phyloP scores from a whole-genome alignment of 2,329 filamentous ascomycete genomes.

The Myriosclerotinia scirpicola region DNA sequence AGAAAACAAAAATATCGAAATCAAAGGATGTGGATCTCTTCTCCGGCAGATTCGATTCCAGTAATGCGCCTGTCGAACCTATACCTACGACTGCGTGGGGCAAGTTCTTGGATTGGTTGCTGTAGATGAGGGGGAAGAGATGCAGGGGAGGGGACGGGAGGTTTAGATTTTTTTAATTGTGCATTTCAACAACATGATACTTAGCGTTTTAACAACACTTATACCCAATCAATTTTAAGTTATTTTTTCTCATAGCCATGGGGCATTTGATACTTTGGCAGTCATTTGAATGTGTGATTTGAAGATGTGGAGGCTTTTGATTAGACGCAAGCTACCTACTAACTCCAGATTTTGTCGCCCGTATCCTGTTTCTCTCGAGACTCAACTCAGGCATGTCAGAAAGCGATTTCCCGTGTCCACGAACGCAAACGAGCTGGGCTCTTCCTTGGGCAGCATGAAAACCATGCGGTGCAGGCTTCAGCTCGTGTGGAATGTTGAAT shows the following conservation, averaged over 20 bases:
- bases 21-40: constrained; percentile 39
- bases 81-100: constrained; percentile 16
- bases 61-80: constrained; percentile 6
- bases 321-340: neutral
- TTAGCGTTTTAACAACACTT: constrained; percentile 6
- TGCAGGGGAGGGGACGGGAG: no score
- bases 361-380: neutral
- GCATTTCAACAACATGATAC: constrained; percentile 8
- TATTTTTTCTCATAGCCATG: neutral
- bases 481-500: no score
- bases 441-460: no score
- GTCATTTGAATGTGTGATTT: neutral
- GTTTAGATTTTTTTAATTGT: neutral
- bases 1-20: constrained; percentile 47
- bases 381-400: neutral
- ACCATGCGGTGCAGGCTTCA: no score
- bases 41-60: constrained; percentile 9
- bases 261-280: neutral
- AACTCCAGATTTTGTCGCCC: neutral
- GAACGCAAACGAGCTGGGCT: neutral
- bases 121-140: neutral
- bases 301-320: neutral
- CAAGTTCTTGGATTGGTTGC: constrained; percentile 14
- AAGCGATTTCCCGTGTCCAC: neutral
- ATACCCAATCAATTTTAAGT: constrained; percentile 11